Evolutionary conservation across 495 filamentous ascomycete species (phyloP).

Genomic region (Aspergillus cavernicola): DNA sequence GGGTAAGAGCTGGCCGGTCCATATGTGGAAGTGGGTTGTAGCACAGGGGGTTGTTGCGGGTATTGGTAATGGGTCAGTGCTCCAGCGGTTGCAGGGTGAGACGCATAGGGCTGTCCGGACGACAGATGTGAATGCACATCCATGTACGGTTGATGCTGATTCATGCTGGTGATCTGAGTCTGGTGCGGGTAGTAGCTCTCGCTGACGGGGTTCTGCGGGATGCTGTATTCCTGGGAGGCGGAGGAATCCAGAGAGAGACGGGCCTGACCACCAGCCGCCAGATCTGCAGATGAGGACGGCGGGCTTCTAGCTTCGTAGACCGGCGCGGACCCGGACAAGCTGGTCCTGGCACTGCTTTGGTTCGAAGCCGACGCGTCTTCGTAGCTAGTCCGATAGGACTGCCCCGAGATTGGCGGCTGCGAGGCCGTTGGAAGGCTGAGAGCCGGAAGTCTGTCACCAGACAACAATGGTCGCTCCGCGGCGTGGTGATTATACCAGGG

Average conservation of each 20-base stretch:
- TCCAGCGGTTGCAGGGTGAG: slow-evolving; percentile 76
- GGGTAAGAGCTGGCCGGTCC: slow-evolving; percentile 58
- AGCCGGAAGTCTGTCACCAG: slow-evolving; percentile 74
- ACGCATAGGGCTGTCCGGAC: slow-evolving; percentile 71
- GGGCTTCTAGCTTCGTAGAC: slow-evolving; percentile 34
- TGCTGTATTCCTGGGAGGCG: slow-evolving; percentile 29
- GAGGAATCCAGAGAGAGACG: slow-evolving; percentile 38
- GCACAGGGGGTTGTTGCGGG: slow-evolving; percentile 71
- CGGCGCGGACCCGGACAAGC: slow-evolving; percentile 35
- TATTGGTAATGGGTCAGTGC: slow-evolving; percentile 67
- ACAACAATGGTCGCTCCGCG: slow-evolving; percentile 61
- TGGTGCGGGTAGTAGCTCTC: slow-evolving; percentile 40
- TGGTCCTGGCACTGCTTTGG: slow-evolving; percentile 35
- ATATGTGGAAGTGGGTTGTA: slow-evolving; percentile 80
- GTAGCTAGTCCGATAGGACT: slow-evolving; percentile 51
- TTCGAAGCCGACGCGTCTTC: slow-evolving; percentile 32
- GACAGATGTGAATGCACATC: slow-evolving; percentile 85
- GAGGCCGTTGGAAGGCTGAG: slow-evolving; percentile 71
- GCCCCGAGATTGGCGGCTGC: slow-evolving; percentile 50
- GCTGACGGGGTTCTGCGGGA: slow-evolving; percentile 26
- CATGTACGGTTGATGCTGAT: slow-evolving; percentile 76
- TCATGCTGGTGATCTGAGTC: slow-evolving; percentile 68
- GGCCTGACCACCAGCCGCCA: slow-evolving; percentile 30
- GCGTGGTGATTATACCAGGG: slow-evolving; percentile 73
- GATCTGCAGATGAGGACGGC: slow-evolving; percentile 31